Conservation (phyloP, 2,329 filamentous ascomycete genomes). For the Arthrobotrys sphaeroides region DNA sequence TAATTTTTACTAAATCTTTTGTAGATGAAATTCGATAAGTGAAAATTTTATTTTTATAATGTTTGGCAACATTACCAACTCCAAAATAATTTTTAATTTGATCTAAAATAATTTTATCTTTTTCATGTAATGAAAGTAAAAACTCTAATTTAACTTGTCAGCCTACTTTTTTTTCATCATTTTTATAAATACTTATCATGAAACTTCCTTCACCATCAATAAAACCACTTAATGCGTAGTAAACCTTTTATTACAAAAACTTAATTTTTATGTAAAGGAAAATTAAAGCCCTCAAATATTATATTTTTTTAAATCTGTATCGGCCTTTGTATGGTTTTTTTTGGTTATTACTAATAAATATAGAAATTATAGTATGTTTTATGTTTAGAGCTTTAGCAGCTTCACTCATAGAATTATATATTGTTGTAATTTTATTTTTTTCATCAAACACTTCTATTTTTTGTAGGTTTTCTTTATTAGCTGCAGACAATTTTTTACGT, state of each 20-base stretch:
- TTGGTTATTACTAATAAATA: not conserved
- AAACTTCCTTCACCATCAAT: not conserved
- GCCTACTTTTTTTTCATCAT: not conserved
- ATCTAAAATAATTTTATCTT: slow-evolving; percentile 19
- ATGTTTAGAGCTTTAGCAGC: slow-evolving; percentile 5
- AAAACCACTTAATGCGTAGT: too few relatives aligned
- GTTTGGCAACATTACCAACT: slow-evolving; percentile 13
- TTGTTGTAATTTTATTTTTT: slow-evolving; percentile 16
- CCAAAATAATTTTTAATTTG: slow-evolving; percentile 37
- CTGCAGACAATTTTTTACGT: not conserved
- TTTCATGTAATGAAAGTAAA: slow-evolving; percentile 15
- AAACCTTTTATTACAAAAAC: too few relatives aligned
- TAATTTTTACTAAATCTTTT: slow-evolving; percentile 26
- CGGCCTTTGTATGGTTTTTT: slow-evolving; percentile 45
- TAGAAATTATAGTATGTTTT: slow-evolving; percentile 23
- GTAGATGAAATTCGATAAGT: slow-evolving; percentile 6
- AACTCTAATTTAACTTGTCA: slow-evolving; percentile 8
- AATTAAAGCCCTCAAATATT: not conserved
- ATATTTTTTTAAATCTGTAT: slow-evolving; percentile 53
- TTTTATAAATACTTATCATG: slow-evolving; percentile 16
- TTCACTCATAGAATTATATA: slow-evolving; percentile 24
- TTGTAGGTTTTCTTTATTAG: slow-evolving; percentile 15
- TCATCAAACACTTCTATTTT: slow-evolving; percentile 28
- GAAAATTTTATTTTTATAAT: slow-evolving; percentile 14
- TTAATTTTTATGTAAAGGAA: not conserved